Evolutionary conservation across 345 rosid genomes (phyloP), one percentile per base, ranked within the genome.

Genomic region (Euphorbia lathyris): DNA sequence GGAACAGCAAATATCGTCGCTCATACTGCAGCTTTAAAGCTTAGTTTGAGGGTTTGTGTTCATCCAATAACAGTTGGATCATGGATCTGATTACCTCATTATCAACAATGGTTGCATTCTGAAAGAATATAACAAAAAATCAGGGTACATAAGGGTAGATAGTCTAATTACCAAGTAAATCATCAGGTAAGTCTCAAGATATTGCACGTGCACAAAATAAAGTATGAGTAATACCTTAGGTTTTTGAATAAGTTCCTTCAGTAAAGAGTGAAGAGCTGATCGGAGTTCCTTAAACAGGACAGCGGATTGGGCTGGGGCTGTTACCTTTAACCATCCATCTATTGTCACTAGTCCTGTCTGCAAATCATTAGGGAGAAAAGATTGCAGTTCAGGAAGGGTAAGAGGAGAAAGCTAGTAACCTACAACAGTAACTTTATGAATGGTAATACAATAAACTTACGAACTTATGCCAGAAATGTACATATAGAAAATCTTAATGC

Each of bases 301-400:
- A 30, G 97, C 98, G n/a, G 86, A 89, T 74, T 90, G 98, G 13
- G 97, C 98, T 50, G 97, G 87, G 42, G 98, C 97, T 65, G 85
- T 78, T 81, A 93, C 73, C 81, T 86, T 90, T 66, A 89, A 68
- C 98, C 97, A 90, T 74, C 95, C 96, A 81, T 93, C 98, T 38
- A 90, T 69, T 0, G 78, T 81, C 20, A 93, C 86, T 71, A 80
- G 66, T 73, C 97, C 92, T 50, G 84, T 78, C 97, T 93, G 86
- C 65, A 71, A 52, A 61, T 48, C 38, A 34, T 11, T 42, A 74
- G 25, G 68, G 32, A 25, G 1, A 23, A 16, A 58, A 7, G 3
- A 58, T 14, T 58, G 9, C 12, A 7, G 16, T 19, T 36, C 38
- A 30, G 13, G 19, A 34, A 22, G 57, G 2, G 13, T 22, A 40